phyloP scores from a whole-genome alignment of 495 filamentous ascomycete species.

The Hyaloscypha bicolor region DNA sequence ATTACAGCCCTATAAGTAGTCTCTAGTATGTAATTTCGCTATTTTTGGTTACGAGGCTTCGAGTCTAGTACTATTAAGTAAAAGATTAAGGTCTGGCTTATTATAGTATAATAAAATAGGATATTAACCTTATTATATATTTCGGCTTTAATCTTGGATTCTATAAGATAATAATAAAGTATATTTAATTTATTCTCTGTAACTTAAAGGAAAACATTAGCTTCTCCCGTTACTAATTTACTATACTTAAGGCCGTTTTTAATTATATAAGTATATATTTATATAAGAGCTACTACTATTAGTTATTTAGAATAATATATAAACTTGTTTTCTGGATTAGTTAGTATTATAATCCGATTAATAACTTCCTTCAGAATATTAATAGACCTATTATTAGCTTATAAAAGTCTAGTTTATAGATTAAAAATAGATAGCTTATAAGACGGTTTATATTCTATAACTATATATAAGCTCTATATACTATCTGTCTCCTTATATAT shows the following conservation, averaged over 20 bases:
- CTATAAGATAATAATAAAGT: no score
- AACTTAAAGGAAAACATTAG: constrained; percentile 35
- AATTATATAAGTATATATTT: constrained; percentile 38
- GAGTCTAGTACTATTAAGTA: no score
- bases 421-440: constrained; percentile 38
- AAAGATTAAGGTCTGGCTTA: no score
- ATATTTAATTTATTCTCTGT: no score
- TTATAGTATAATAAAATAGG: no score
- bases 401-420: constrained; percentile 35
- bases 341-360: constrained; percentile 29
- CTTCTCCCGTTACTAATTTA: constrained; percentile 38
- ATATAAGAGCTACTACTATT: constrained; percentile 29
- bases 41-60: no score
- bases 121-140: no score
- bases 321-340: constrained; percentile 27
- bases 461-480: constrained; percentile 32
- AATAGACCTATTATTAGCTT: constrained; percentile 29
- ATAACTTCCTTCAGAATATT: constrained; percentile 28
- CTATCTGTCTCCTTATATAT: constrained; percentile 25
- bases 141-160: no score
- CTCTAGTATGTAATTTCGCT: no score
- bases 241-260: constrained; percentile 35
- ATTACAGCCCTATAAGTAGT: no score
- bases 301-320: constrained; percentile 29
- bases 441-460: constrained; percentile 41